Evolutionary conservation across 495 filamentous ascomycete genomes (phyloP), one percentile per base, ranked within the genome.

Genomic region (Penicillium malachiteum): DNA sequence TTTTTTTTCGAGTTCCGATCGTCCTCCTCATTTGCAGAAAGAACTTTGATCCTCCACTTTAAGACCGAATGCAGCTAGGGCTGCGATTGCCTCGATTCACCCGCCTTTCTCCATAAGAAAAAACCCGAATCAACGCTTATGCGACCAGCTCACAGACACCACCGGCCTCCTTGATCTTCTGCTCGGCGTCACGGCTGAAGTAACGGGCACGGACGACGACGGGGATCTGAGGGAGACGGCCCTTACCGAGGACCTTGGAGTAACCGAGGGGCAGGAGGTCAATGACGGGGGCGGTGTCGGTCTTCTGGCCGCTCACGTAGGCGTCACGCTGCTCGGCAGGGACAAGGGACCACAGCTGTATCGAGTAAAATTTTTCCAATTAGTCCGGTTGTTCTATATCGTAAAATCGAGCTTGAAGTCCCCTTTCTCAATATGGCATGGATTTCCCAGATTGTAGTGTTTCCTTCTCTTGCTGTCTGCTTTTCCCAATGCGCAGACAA

Each of bases 81-180:
- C 63, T 69, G 65, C 64, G 64, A 65, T 68, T 66, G 64, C 65
- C 64, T 62, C 58, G 63, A 64, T 68, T 68, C 62, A 64, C 65
- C 63, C 60, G 59, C 61, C 64, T 68, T 69, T 64, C 63, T 39
- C 33, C 60, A 56, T 50, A 60, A 59, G 55, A 63, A 64, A 70
- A 64, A 61, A 63, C 55, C 34, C 52, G 37, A 60, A 69, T 67
- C 56, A 68, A 68, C 63, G 65, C 75, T 83, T 88, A 96, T 76
- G 90, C 90, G 64, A 96, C 91, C 70, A 96, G 78, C 80, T 96
- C 90, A 59, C 94, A 82, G 66, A 95, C 84, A 72, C 92, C 91
- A 73, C 92, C 92, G 71, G 89, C 89, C 69, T 89, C 91, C 72
- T 89, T 92, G 79, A 96, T 96, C 85, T 96, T 96, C 78, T 84